Evolutionary conservation across 2,329 filamentous ascomycete species (phyloP).

Genomic region (Ophiostoma sp.): DNA sequence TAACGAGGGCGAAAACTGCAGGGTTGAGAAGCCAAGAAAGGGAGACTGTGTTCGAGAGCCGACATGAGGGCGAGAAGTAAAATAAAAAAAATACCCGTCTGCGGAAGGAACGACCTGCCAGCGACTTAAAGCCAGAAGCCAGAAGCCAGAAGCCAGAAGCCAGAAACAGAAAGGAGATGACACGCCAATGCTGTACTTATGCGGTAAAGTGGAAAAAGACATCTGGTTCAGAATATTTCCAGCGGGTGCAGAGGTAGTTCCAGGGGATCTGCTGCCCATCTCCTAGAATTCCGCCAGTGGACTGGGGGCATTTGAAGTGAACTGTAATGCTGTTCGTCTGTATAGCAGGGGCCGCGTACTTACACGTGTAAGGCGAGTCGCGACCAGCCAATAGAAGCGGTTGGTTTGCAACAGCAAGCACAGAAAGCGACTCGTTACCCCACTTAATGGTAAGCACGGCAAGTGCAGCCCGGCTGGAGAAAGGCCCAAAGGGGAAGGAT

Average conservation of each 20-base stretch:
- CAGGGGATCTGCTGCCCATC: background rate
- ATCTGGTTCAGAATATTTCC: background rate
- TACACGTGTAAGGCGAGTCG: constrained; percentile 16
- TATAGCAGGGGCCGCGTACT: constrained; percentile 15
- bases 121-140: background rate
- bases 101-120: background rate
- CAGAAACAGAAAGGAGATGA: constrained; percentile 21
- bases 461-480: background rate
- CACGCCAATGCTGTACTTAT: constrained; percentile 17
- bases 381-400: constrained; percentile 22
- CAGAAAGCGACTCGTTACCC: background rate
- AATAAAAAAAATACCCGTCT: constrained; percentile 6
- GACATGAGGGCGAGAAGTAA: background rate
- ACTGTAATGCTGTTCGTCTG: background rate
- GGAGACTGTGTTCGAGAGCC: background rate
- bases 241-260: background rate
- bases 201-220: constrained; percentile 18
- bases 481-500: background rate
- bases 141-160: constrained; percentile 13
- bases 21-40: background rate
- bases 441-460: background rate
- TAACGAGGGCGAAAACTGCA: background rate
- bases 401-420: constrained; percentile 17
- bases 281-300: background rate
- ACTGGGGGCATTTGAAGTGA: background rate